Base-by-base conservation (phyloP, 805 yeast species). In the Peterozyma xylosa region DNA sequence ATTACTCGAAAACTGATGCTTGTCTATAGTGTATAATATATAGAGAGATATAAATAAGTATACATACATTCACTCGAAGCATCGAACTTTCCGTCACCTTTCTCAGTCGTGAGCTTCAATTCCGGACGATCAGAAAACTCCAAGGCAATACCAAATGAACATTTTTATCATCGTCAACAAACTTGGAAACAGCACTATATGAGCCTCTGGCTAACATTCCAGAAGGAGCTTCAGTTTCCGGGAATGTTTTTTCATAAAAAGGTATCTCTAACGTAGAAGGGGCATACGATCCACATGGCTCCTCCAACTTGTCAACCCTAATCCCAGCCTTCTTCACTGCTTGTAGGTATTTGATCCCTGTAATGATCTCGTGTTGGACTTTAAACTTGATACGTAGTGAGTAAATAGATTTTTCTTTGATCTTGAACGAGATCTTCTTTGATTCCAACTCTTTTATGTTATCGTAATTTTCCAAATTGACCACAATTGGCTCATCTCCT, bases 161-260 rank as follows among this genome's bases (percentile, higher is more conserved):
- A 17, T 69, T 73, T 53, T 82, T 80, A 61, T 90, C 96, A 62
- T 89, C 96, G 56, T 90, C 96, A 38, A 86, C 71, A 56, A 89
- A 88, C 62, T 83, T 86, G 13, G 95, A 81, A 33, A 75, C 71
- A 6, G 95, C 95, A 37, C 81, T 75, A 66, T 87, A 90, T 40
- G 77, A 72, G 35, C 96, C 96, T 63, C 97, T 78, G 3, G 93
- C 96, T 50, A 90, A 63, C 61, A 90, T 62, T 1, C 97, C 97
- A 38, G 87, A 74, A 33, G 97, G 97, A 5, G 96, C 96, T 62
- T 88, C 96, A 47, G 85, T 89, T 56, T 76, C 85, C 10, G 82
- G 84, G 51, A 79, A 82, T 35, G 57, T 62, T 21, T 54, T 51
- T 57, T 88, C 96, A 60, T 89, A 89, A 58, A 62, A 82, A 9